Conservation (phyloP, 148 eudicot species). For the Silene latifolia region DNA sequence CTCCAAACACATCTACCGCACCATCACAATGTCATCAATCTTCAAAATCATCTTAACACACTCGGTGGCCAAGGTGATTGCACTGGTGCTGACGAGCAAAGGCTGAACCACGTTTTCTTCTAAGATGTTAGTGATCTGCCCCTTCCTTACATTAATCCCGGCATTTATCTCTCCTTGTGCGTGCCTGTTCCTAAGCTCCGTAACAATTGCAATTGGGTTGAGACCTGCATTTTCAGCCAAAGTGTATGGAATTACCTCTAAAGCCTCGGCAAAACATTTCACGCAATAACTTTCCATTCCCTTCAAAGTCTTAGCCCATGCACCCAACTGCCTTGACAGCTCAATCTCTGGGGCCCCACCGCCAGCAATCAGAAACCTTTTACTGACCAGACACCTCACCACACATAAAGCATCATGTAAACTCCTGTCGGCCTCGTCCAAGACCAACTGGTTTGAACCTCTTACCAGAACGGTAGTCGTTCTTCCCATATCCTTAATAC, state of each 20-base stretch:
- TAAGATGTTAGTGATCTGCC: slow-evolving; percentile 88
- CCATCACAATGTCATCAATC: slow-evolving; percentile 98
- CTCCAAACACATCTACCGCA: slow-evolving; percentile 24
- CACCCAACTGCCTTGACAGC: slow-evolving; percentile 88
- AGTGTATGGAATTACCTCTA: slow-evolving; percentile 93
- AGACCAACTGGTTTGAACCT: slow-evolving; percentile 83
- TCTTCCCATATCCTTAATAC: slow-evolving; percentile 90
- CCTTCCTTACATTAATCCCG: slow-evolving; percentile 98
- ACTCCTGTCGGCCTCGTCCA: slow-evolving; percentile 96
- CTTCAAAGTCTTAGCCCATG: slow-evolving; percentile 90
- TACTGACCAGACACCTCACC: slow-evolving; percentile 88
- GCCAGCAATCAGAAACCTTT: slow-evolving; percentile 90
- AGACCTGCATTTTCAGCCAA: slow-evolving; percentile 96
- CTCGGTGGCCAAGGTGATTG: slow-evolving; percentile 76
- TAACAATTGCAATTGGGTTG: slow-evolving; percentile 83
- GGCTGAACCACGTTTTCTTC: slow-evolving; percentile 98
- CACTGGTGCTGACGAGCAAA: slow-evolving; percentile 91
- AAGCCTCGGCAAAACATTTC: slow-evolving; percentile 84
- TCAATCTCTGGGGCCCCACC: slow-evolving; percentile 99
- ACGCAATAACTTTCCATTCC: slow-evolving; percentile 96
- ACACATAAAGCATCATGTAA: slow-evolving; percentile 98
- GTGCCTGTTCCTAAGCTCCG: slow-evolving; percentile 93
- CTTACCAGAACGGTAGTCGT: slow-evolving; percentile 86
- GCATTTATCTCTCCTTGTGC: slow-evolving; percentile 95
- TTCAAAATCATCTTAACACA: slow-evolving; percentile 97